These are phyloP conservation scores for Hypoxylon sp. DNA, from an alignment of 2,329 filamentous ascomycete species.

Conservation along the genomic window DNA sequence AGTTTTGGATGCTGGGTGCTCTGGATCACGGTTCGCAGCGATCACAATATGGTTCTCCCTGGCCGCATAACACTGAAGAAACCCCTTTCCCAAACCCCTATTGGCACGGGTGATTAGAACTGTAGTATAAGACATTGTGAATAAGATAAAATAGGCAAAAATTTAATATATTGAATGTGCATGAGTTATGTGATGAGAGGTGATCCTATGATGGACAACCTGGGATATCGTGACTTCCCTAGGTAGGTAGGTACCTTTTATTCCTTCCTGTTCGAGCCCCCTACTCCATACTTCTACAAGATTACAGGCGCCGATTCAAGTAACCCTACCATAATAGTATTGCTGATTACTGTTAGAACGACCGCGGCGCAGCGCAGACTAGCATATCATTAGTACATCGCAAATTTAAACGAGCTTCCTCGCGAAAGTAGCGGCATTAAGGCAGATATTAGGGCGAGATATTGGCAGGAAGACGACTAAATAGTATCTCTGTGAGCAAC, in stretches of 20 bases:
- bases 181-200: neutral
- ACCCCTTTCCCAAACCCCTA: constrained; percentile 55
- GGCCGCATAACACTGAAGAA: constrained; percentile 56
- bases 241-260: no score
- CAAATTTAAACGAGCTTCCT: neutral
- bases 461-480: neutral
- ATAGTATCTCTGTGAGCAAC: neutral
- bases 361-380: no score
- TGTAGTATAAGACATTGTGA: constrained; percentile 46
- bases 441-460: neutral
- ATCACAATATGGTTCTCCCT: constrained; percentile 68
- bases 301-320: neutral
- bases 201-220: neutral
- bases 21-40: constrained; percentile 56
- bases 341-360: neutral
- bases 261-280: neutral
- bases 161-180: neutral
- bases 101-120: constrained; percentile 57
- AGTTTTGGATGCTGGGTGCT: constrained; percentile 42
- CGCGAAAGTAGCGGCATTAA: neutral
- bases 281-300: neutral
- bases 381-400: neutral
- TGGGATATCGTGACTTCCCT: no score
- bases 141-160: neutral
- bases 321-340: neutral